phyloP scores from a whole-genome alignment of 257 asterid species.

The Mitragyna speciosa region DNA sequence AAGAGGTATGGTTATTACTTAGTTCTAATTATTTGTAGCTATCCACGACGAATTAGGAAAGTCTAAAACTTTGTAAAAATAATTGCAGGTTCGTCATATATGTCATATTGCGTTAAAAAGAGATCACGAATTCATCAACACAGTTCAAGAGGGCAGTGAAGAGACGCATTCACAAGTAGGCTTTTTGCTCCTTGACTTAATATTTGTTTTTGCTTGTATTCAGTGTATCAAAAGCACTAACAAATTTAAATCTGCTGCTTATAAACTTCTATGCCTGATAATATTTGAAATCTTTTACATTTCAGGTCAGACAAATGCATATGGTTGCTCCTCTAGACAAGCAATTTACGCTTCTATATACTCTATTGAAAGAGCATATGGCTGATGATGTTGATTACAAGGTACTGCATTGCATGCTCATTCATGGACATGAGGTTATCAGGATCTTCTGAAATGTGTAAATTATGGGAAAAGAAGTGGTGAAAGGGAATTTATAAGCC shows the following conservation, averaged over 20 bases:
- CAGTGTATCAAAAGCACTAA: neutral
- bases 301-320: constrained; percentile 84
- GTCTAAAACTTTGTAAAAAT: constrained; percentile 1
- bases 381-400: constrained; percentile 85
- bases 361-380: constrained; percentile 72
- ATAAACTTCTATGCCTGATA: neutral
- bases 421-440: neutral
- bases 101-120: constrained; percentile 88
- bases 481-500: neutral
- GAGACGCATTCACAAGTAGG: constrained; percentile 91
- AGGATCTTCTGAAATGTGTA: neutral
- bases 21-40: neutral
- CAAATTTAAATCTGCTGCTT: constrained; percentile 11
- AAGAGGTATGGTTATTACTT: constrained; percentile 46
- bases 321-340: constrained; percentile 77
- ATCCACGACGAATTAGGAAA: neutral
- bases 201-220: neutral
- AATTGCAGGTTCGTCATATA: constrained; percentile 81
- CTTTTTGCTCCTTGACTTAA: neutral
- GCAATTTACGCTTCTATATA: constrained; percentile 72
- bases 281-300: neutral
- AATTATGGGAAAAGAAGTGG: neutral
- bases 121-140: constrained; percentile 87
- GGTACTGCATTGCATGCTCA: constrained; percentile 34
- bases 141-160: constrained; percentile 90